These are phyloP conservation scores for Biancaea sappan DNA, from an alignment of 306 rosid species.

Conservation along the genomic window DNA sequence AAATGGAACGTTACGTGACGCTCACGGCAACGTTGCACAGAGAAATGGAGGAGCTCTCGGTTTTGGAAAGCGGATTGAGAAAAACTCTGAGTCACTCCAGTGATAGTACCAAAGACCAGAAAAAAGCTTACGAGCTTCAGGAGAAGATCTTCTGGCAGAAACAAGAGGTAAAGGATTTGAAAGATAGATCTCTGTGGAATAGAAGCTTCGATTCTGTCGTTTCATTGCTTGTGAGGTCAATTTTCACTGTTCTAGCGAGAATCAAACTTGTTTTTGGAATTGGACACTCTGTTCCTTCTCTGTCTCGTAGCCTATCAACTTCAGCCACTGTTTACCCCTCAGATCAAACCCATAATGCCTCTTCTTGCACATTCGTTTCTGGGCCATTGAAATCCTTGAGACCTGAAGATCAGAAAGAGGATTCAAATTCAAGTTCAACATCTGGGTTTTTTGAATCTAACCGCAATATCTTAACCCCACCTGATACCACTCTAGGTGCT, in stretches of 20 bases:
- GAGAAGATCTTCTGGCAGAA: slow-evolving; percentile 85
- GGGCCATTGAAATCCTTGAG: slow-evolving; percentile 48
- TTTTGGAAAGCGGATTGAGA: slow-evolving; percentile 54
- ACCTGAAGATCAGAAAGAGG: slow-evolving; percentile 23
- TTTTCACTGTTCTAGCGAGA: slow-evolving; percentile 73
- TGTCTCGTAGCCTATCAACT: slow-evolving; percentile 70
- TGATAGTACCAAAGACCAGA: slow-evolving; percentile 49
- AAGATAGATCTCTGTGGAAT: slow-evolving; percentile 76
- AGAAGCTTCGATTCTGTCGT: slow-evolving; percentile 68
- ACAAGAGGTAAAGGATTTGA: slow-evolving; percentile 80
- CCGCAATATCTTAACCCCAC: slow-evolving; percentile 62
- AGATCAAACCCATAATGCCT: slow-evolving; percentile 42
- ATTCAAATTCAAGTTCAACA: not conserved
- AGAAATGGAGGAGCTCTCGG: slow-evolving; percentile 74
- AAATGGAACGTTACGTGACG: slow-evolving; percentile 73
- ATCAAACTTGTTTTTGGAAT: slow-evolving; percentile 78
- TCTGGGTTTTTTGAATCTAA: slow-evolving; percentile 67
- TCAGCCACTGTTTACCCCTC: slow-evolving; percentile 85
- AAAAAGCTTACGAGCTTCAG: slow-evolving; percentile 65
- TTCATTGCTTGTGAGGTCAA: slow-evolving; percentile 59
- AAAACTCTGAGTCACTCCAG: slow-evolving; percentile 41
- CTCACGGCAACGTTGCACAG: slow-evolving; percentile 64
- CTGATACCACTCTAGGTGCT: slow-evolving; percentile 63
- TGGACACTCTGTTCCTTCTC: slow-evolving; percentile 44
- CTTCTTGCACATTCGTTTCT: slow-evolving; percentile 38